Evolutionary conservation across 208 protist species (phyloP), one percentile per base, ranked within the genome.

Genomic region (Leishmania amazonensis): DNA sequence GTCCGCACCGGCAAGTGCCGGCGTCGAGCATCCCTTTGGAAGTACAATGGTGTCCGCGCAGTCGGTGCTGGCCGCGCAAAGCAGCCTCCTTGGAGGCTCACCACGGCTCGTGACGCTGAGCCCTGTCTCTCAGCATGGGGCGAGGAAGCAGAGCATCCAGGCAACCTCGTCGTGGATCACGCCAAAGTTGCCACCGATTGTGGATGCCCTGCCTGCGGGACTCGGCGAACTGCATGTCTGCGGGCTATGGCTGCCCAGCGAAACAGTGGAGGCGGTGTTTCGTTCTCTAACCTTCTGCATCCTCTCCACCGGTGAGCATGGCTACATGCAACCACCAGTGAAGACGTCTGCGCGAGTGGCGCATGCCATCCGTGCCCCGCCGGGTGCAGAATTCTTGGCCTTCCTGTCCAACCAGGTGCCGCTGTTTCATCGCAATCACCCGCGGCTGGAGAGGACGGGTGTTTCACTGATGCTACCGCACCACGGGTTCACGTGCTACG

Each of bases 401-500:
- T 96, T 95, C 49, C 78, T 93, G 40, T 88, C 91, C 9, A 96
- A 93, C 80, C 65, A 88, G n/a, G 64, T 89, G 24, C 91, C 93
- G 40, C 83, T 95, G n/a, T 81, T 95, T 51, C 68, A 49, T 3
- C 88, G 88, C 74, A 94, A 96, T 78, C 93, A 96, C 81, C 74
- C 83, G 35, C 40, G 75, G 3, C 74, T 74, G 76, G 62, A 67
- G 15, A 15, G 64, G 47, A 47, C 71, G n/a, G 28, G 24, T 40
- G 38, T 76, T 11, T 53, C 62, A n/a, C 78, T 79, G 28, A 38
- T 93, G 60, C 78, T 96, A 49, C 89, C 91, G 31, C 91, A 96
- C 77, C 93, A 96, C 75, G 93, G 85, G 64, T 86, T 96, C 38
- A 90, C 88, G 38, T 94, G 93, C 83, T 96, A 94, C 84, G 74